These are phyloP conservation scores for Leishmania amazonensis DNA, from an alignment of 208 protist species.

Conservation along the genomic window DNA sequence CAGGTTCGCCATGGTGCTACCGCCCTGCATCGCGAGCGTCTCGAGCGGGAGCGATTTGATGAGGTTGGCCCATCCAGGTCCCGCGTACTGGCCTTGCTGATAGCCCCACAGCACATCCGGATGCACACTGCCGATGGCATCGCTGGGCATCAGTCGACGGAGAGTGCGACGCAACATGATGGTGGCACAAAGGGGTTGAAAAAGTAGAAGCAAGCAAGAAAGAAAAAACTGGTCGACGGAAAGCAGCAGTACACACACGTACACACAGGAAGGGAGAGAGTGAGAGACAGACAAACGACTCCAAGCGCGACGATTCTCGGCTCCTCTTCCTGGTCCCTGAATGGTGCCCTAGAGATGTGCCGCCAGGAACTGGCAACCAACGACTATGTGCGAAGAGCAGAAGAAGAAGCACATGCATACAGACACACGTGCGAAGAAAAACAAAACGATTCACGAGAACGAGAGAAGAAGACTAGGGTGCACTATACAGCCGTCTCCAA, in stretches of 20 bases:
- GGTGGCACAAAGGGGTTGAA: background rate
- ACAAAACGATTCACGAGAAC: background rate
- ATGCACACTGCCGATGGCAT: constrained; percentile 77
- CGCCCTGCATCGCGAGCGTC: constrained; percentile 75
- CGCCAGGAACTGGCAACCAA: background rate
- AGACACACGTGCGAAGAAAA: background rate
- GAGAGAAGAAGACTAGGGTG: background rate
- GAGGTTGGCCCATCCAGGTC: constrained; percentile 77
- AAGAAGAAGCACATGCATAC: background rate
- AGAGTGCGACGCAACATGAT: constrained; percentile 75
- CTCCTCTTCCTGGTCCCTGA: background rate
- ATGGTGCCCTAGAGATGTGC: background rate
- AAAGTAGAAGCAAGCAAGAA: background rate
- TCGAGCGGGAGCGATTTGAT: constrained; percentile 79
- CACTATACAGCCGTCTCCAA: background rate
- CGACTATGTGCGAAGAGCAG: background rate
- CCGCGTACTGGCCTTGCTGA: constrained; percentile 82
- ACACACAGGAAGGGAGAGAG: background rate
- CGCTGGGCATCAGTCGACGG: constrained; percentile 35
- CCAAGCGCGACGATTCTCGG: background rate
- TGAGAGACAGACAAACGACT: background rate
- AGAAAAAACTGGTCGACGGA: background rate
- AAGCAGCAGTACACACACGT: background rate
- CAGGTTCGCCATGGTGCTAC: constrained; percentile 71
- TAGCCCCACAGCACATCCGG: constrained; percentile 85